Evolutionary conservation across 352 stramenopile species (phyloP).

Genomic region (Phytophthora litchii): DNA sequence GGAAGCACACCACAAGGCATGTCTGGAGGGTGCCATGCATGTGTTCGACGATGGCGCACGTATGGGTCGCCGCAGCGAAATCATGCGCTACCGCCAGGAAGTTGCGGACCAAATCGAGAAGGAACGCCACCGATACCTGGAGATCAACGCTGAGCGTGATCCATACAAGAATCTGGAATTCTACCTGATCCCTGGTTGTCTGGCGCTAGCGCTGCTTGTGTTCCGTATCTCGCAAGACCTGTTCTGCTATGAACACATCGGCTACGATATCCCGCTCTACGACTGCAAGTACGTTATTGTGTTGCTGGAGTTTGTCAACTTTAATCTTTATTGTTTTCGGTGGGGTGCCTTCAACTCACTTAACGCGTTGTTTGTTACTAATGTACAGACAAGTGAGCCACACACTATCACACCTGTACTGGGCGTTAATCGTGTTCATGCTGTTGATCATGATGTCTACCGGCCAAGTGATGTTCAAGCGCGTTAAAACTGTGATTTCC

Average conservation of each 20-base stretch:
- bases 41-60: slow-evolving; percentile 95
- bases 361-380: slow-evolving; percentile 11
- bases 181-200: slow-evolving; percentile 91
- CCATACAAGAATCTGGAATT: slow-evolving; percentile 94
- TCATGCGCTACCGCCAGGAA: slow-evolving; percentile 86
- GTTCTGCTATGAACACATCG: slow-evolving; percentile 85
- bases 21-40: slow-evolving; percentile 78
- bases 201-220: slow-evolving; percentile 91
- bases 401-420: slow-evolving; percentile 87
- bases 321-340: slow-evolving; percentile 2
- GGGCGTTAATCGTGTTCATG: slow-evolving; percentile 90
- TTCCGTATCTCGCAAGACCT: slow-evolving; percentile 88
- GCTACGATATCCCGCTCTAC: slow-evolving; percentile 88
- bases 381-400: slow-evolving; percentile 78
- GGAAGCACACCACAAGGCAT: slow-evolving; percentile 86
- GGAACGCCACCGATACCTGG: slow-evolving; percentile 90
- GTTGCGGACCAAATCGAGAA: slow-evolving; percentile 91
- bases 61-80: slow-evolving; percentile 93
- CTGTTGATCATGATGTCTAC: slow-evolving; percentile 83
- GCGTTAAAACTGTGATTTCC: slow-evolving; percentile 75
- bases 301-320: neutral
- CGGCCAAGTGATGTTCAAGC: slow-evolving; percentile 86
- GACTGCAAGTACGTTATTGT: slow-evolving; percentile 86
- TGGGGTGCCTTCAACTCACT: slow-evolving; percentile 10
- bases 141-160: slow-evolving; percentile 96